phyloP scores from a whole-genome alignment of 768 basidiomycete genomes.

The Mycena vitilis region DNA sequence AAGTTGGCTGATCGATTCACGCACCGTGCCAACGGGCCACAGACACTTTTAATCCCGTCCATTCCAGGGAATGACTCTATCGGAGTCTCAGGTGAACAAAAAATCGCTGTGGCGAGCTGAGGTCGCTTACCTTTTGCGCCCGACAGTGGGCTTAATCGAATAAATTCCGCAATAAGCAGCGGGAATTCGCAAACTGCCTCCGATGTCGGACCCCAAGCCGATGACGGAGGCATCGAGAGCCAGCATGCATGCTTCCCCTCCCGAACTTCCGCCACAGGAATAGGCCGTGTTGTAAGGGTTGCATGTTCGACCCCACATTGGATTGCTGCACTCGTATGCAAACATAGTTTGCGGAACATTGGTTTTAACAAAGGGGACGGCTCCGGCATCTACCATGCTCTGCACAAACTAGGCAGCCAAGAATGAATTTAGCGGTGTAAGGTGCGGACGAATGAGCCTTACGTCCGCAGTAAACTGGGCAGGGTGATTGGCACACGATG shows the following conservation, averaged over 20 bases:
- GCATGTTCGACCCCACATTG: constrained; percentile 64
- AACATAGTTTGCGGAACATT: constrained; percentile 78
- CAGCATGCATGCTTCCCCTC: constrained; percentile 73
- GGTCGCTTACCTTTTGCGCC: constrained; percentile 53
- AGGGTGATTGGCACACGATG: constrained; percentile 61
- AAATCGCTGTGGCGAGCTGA: too few species aligned
- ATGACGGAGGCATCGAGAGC: constrained; percentile 70
- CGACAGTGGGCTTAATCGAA: constrained; percentile 62
- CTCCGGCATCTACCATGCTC: constrained; percentile 54
- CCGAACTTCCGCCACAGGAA: constrained; percentile 66
- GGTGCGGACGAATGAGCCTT: constrained; percentile 25
- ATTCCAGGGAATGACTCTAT: constrained; percentile 29
- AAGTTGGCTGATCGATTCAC: not conserved
- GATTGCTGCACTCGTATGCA: constrained; percentile 68
- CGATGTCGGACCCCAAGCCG: constrained; percentile 78
- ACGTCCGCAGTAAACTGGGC: constrained; percentile 58
- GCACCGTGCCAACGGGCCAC: constrained; percentile 28
- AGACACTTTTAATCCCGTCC: constrained; percentile 25
- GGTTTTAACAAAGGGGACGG: constrained; percentile 75
- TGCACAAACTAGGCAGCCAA: constrained; percentile 40
- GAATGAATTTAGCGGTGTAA: not conserved
- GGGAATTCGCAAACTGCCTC: constrained; percentile 74
- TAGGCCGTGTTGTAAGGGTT: constrained; percentile 59
- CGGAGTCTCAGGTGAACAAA: too few species aligned
- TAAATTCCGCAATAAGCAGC: constrained; percentile 75